Evolutionary conservation across 192 early-diverging fungal species (phyloP), one percentile per base, ranked within the genome.

Genomic region (Rhizophagus sp.): DNA sequence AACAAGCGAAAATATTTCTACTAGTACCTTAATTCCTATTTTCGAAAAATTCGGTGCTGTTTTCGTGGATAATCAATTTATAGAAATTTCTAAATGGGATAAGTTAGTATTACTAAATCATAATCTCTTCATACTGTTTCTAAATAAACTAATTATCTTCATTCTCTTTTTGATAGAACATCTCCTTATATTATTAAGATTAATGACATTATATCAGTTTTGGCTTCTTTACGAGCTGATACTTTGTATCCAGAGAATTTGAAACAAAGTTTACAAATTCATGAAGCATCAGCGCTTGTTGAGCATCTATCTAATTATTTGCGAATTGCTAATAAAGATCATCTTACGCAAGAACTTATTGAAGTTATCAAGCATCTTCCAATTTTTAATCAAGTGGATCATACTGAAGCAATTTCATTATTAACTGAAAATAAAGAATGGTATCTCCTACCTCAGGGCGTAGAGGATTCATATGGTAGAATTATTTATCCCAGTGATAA

Each of bases 351-450:
- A 19, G 17, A 41, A 17, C 7, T 25, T 2, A 70, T 73, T 50
- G 41, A 72, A 49, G 41, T 72, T 10, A 50, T 73, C 15, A 73
- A 73, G 27, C 12, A 73, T 73, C 71, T 73, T 17, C 71, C 71
- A 19, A 73, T 73, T 13, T 73, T 50, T 73, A 52, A 25, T 12
- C 47, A 52, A 52, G 47, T 73, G 15, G 71, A 25, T 17, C 8
- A 73, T 13, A n/a, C 25, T 50, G 2, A 0, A 30, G 0, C 47
- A 7, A 73, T 73, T 73, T 25, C 44, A 27, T 36, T 73, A 9
- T 25, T 24, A 49, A 11, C n/a, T n/a, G 36, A 8, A 47, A 30
- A 50, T 52, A 47, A 3, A 25, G 15, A 52, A 2, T 73, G 71
- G 71, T 52, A 17, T 30, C 24, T 73, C 0, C 71, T 73, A 13